phyloP scores from a whole-genome alignment of 352 stramenopile species.

The Phytophthora kernoviae region DNA sequence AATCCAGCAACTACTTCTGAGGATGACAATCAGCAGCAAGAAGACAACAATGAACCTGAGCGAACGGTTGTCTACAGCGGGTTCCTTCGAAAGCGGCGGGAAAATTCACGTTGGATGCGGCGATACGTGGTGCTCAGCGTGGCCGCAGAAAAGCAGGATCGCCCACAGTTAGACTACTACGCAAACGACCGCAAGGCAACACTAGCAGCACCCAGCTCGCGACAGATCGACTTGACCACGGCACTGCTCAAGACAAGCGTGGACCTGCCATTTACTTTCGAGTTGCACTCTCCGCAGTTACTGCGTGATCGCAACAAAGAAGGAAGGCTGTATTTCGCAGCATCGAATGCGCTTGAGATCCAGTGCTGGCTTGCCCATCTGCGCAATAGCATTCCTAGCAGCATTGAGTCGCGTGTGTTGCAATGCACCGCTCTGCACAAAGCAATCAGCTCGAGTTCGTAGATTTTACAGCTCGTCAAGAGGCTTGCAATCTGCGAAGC shows the following conservation, averaged over 20 bases:
- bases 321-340: conserved; percentile 87
- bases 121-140: conserved; percentile 74
- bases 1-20: conserved; percentile 2
- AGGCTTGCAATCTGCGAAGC: conserved; percentile 46
- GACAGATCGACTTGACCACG: conserved; percentile 62
- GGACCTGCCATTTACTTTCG: conserved; percentile 83
- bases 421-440: conserved; percentile 75
- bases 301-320: conserved; percentile 85
- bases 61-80: conserved; percentile 48
- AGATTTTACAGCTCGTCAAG: conserved; percentile 56
- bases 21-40: conserved; percentile 14
- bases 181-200: conserved; percentile 57
- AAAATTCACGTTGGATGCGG: conserved; percentile 82
- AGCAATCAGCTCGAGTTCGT: conserved; percentile 66
- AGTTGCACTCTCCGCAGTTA: conserved; percentile 90
- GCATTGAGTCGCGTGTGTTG: conserved; percentile 74
- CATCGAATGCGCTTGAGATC: conserved; percentile 84
- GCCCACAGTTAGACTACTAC: conserved; percentile 72
- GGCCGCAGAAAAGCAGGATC: conserved; percentile 26
- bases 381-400: conserved; percentile 73
- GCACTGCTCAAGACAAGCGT: conserved; percentile 84
- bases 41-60: conserved; percentile 2
- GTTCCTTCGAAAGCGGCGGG: conserved; percentile 75
- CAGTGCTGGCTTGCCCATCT: conserved; percentile 90
- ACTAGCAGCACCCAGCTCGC: conserved; percentile 42